Evolutionary conservation across 768 basidiomycete genomes (phyloP), one percentile per base, ranked within the genome.

Genomic region (Podaxis mareebaensis): DNA sequence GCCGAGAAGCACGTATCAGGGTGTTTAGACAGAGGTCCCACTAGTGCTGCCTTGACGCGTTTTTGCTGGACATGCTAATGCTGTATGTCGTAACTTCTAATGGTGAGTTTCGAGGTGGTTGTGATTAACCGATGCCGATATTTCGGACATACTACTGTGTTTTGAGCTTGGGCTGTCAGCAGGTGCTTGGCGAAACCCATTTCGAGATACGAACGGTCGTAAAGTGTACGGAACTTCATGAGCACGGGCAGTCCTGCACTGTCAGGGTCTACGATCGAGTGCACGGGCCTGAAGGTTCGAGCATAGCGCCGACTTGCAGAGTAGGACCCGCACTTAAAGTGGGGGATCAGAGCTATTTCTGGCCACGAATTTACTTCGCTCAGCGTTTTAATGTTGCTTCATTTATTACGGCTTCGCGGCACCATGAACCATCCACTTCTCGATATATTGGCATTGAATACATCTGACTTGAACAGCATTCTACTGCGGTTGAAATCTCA

Each of bases 1-100:
- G 42, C 57, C 57, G 57, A 36, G 57, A 49, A 58, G n/a, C 57
- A 48, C 57, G 57, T 58, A 58, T 58, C 57, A 22, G 40, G 7
- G 17, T 48, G 11, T 22, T 5, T 7, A 49, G 28, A 7, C 17
- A 48, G 15, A 36, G 58, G 46, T 38, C 48, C n/a, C n/a, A 48
- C 36, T 58, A 13, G 39, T 30, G 54, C 12, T 40, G 54, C 11
- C 11, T 24, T 8, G 17, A 15, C 22, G 26, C 17, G 17, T 30
- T 33, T 53, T 7, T 33, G 33, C 52, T 26, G 52, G 24, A 33
- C 52, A 33, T 33, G 33, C 33, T 33, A 33, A 10, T 33, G 8
- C 8, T 10, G 33, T 33, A 33, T 33, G 33, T 33, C 33, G 33
- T 33, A 10, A 33, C 33, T 3, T 33, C 33, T 17, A 53, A 53